Conservation (phyloP, 257 asterid species). For the Petunia axillaris region DNA sequence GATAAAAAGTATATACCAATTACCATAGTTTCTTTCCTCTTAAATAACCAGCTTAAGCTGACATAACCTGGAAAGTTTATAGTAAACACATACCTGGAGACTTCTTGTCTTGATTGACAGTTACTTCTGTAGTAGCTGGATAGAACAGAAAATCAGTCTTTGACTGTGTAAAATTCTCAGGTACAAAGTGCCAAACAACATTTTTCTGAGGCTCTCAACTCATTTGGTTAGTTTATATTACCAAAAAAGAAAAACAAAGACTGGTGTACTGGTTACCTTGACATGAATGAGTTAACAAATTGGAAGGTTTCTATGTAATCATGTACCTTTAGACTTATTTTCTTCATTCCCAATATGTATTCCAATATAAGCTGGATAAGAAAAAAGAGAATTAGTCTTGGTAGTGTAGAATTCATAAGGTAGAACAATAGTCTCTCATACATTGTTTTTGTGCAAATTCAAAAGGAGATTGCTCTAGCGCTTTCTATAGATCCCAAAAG, state of each 20-base stretch:
- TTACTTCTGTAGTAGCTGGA: background rate
- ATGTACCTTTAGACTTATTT: background rate
- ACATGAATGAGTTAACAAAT: background rate
- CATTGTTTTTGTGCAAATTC: background rate
- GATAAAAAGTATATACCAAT: background rate
- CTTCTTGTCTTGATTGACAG: background rate
- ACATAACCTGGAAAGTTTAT: background rate
- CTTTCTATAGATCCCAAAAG: background rate
- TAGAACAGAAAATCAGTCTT: background rate
- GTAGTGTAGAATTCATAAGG: background rate
- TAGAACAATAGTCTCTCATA: background rate
- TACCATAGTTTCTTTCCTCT: background rate
- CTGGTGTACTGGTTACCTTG: background rate
- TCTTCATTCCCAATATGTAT: background rate
- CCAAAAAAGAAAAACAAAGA: background rate
- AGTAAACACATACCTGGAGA: background rate
- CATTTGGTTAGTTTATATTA: background rate
- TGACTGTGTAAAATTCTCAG: background rate
- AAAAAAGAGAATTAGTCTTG: conserved; percentile 14
- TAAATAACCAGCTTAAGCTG: background rate
- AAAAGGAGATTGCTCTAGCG: background rate
- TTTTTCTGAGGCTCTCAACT: background rate
- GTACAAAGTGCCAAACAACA: background rate
- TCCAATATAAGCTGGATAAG: conserved; percentile 9
- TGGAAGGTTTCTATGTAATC: background rate